Evolutionary conservation across 768 basidiomycete species (phyloP), one percentile per base, ranked within the genome.

Genomic region (Mycena vitilis): DNA sequence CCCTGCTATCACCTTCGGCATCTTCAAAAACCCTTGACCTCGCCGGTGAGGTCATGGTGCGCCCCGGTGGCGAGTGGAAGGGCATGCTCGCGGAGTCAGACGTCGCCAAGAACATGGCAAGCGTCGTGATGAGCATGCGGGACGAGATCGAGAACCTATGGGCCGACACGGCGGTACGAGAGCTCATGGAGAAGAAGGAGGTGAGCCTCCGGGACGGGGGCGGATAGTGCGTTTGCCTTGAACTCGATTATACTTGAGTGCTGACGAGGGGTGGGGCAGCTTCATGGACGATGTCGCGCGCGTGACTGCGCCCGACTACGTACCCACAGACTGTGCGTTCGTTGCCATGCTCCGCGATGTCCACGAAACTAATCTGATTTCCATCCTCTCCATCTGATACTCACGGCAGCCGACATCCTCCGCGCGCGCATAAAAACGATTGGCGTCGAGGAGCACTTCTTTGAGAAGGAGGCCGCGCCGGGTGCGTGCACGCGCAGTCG

Each of bases 391-490:
- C 22, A 20, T 49, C 38, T 53, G 54, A 57, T 47, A 15, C 30
- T 53, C 47, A 42, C 60, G 30, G 30, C 30, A 87, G 90, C 83
- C 60, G 91, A 94, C 73, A 90, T 93, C 61, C 86, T 93, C n/a
- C 86, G 91, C 22, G 92, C 92, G 2, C 83, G 92, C 55, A 81
- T 94, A 65, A 84, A 89, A 30, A 94, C 92, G 1, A 82, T 91
- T 58, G 92, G 92, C 2, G 87, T 92, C 2, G 89, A 93, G 65
- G 92, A 94, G 74, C 89, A 93, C 71, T 80, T 84, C 12, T 89
- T 93, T 66, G 74, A 84, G 23, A 80, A 88, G 60, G 89, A 92
- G 54, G 80, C 81, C 9, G 51, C 55, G 15, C 54, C 63, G 72
- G 84, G 91, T 90, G 63, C 18, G 72, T 70, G 49, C 34, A 2